Base-by-base conservation (phyloP, 768 basidiomycete genomes). In the Gyrodon lividus region DNA sequence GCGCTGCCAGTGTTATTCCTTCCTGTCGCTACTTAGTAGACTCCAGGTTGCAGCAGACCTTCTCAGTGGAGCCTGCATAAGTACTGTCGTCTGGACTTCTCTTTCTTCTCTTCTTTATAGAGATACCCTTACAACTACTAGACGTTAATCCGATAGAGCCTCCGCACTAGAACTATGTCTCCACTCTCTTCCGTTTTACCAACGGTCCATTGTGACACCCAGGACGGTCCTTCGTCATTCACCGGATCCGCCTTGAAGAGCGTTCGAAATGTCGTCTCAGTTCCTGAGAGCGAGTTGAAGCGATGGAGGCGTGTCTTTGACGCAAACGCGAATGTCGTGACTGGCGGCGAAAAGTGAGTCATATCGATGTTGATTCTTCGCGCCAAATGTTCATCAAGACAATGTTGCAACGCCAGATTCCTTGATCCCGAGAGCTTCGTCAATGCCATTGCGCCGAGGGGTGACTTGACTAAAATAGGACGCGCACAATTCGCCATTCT, bases 281-380 rank as follows among this genome's bases (percentile, higher is more conserved):
- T 83, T 26, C 89, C 86, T 31, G 92, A 96, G 67, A 85, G 70
- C 61, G 94, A 98, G 71, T 72, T 94, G 44, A 88, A 81, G 69
- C 82, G 90, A 57, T 98, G 95, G 95, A 83, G 81, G 66, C 79
- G 92, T 61, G 84, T 82, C 2, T 98, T 97, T 69, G 94, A 97
- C 50, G 59, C 79, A 38, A 88, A 92, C 64, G 88, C 94, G 39
- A 89, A 84, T 68, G 73, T 75, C 41, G 76, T 83, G 30, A 66
- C 83, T 31, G 80, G 88, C 38, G 89, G 87, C 44, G 86, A 93
- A 71, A 92, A 86, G 94, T 95, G 70, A 70, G 85, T 77, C 20
- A 16, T 51, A 20, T 7, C 22, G 31, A 48, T 54, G 43, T 34
- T 9, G 17, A 37, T 26, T 57, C 33, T 45, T 55, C 57, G 60